Percentiles rank a stretch among this genome's conserved stretches.
These are phyloP conservation scores for Paecilomyces variotii DNA, from an alignment of 2,329 filamentous ascomycete genomes.

Conservation along the genomic window DNA sequence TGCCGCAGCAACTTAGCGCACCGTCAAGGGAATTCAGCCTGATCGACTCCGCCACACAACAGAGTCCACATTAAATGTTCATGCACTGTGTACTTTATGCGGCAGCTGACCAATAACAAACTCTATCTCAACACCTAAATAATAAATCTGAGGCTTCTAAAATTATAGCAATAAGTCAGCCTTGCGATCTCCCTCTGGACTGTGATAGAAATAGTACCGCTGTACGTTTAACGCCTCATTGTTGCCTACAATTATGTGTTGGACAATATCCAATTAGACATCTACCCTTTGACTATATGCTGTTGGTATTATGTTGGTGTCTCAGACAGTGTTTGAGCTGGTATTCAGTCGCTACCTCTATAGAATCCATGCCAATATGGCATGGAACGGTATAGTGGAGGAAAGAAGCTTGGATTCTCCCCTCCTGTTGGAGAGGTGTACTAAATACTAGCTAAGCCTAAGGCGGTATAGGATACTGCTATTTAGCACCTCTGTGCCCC, in stretches of 20 bases:
- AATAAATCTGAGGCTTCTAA: neutral
- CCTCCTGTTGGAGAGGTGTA: no score
- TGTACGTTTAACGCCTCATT: neutral
- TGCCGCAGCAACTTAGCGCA: neutral
- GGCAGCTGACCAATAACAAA: neutral
- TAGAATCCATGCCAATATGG: no score
- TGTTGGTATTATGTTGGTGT: no score
- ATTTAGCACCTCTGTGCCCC: no score
- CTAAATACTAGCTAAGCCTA: no score
- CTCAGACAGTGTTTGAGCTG: no score
- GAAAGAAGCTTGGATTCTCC: no score
- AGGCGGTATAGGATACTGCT: no score
- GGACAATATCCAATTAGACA: no score
- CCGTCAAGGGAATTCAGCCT: neutral
- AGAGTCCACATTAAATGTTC: neutral
- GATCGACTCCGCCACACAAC: neutral
- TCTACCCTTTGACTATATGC: no score
- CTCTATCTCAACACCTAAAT: neutral
- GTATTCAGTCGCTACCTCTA: no score
- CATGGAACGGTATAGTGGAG: no score
- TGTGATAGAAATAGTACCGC: neutral
- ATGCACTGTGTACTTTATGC: neutral
- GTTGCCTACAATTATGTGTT: neutral
- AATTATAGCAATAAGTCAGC: neutral
- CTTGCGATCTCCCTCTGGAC: neutral